Evolutionary conservation across 257 asterid species (phyloP), one percentile per base, ranked within the genome.

Genomic region (Penstemon davidsonii): DNA sequence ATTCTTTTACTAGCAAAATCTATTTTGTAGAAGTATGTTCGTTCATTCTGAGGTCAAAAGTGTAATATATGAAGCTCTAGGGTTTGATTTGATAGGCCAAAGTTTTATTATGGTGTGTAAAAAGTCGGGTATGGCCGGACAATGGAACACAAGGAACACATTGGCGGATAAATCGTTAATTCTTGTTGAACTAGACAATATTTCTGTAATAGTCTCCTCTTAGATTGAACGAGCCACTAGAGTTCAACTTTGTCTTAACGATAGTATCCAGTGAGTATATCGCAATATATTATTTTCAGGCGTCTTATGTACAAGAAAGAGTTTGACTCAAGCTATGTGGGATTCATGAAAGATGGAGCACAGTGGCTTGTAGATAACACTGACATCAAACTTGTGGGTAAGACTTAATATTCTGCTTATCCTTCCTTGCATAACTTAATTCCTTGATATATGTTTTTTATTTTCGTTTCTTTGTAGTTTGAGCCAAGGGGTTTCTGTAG

Each of bases 301-400:
- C 80, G 83, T 69, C 99, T 93, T 66, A 93, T 90, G 99, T 85
- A 60, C 79, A 80, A 85, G 76, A 88, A 81, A 82, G 96, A 66
- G 72, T 93, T 88, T 47, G 97, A 93, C 81, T 77, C 97, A 60
- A 90, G 95, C 81, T 90, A 78, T 61, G 90, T 88, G 38, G 97
- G 97, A 37, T 92, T 92, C 91, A 90, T 84, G 98, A 80, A 77
- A 83, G 96, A 92, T 72, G 96, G 96, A 64, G 95, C 97, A 33
- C 86, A 86, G 74, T 92, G 97, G 96, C 95, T 92, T 15, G 92
- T 80, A 60, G 97, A 90, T 68, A 88, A 94, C 81, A 94, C 99
- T 66, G 99, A 91, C 80, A 72, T 94, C 85, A 87, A 94, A 80
- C 96, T 94, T 78, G 96, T 94, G 63, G 99, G 99, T 90, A 79